These are phyloP conservation scores for Colletotrichum aenigma DNA, from an alignment of 2,329 filamentous ascomycete species.

Conservation along the genomic window DNA sequence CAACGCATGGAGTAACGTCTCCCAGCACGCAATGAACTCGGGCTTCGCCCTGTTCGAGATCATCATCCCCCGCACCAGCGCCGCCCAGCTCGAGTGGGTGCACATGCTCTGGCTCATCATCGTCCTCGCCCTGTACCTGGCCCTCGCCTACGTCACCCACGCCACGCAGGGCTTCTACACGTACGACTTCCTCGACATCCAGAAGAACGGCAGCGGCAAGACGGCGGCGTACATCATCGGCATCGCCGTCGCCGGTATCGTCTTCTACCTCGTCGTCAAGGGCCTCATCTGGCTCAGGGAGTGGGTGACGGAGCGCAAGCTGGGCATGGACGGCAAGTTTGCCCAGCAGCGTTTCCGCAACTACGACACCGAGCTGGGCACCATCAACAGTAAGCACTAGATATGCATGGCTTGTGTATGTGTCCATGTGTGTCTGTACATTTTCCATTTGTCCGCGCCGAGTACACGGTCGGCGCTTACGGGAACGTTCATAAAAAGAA, in stretches of 20 bases:
- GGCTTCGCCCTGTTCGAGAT: constrained; percentile 79
- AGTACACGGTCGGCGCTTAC: background rate
- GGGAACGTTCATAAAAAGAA: background rate
- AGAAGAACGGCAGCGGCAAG: constrained; percentile 48
- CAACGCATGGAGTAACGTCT: constrained; percentile 68
- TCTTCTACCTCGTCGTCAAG: constrained; percentile 59
- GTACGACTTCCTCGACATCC: constrained; percentile 77
- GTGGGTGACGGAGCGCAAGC: constrained; percentile 52
- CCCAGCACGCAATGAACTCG: constrained; percentile 77
- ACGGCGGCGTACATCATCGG: constrained; percentile 70
- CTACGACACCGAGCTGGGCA: constrained; percentile 24
- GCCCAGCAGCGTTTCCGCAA: constrained; percentile 26
- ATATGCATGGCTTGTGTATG: background rate
- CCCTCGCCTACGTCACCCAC: constrained; percentile 74
- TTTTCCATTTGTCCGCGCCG: background rate
- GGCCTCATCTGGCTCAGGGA: constrained; percentile 53
- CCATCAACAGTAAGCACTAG: constrained; percentile 17
- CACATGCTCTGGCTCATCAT: constrained; percentile 72
- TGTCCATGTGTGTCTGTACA: background rate
- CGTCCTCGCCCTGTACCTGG: constrained; percentile 75
- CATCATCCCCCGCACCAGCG: constrained; percentile 66
- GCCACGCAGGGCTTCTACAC: constrained; percentile 75
- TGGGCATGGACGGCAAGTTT: constrained; percentile 48
- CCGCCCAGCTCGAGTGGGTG: constrained; percentile 57
- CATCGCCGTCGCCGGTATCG: constrained; percentile 55